phyloP scores from a whole-genome alignment of 75 land plant genomes.

The Pinus tabuliformis region DNA sequence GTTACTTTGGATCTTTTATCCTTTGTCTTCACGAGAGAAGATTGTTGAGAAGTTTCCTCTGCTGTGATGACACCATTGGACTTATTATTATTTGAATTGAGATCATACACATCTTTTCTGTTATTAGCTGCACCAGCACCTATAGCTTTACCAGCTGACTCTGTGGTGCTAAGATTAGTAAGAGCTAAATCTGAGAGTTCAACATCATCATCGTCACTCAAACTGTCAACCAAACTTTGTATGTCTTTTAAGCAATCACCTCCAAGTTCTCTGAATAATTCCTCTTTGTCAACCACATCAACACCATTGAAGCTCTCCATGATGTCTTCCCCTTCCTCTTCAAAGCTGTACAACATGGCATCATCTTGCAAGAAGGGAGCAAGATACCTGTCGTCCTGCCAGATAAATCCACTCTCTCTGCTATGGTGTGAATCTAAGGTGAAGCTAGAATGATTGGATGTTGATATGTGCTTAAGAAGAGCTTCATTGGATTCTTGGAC shows the following conservation, averaged over 20 bases:
- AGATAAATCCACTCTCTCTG: slow-evolving; percentile 22
- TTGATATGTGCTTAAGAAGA: slow-evolving; percentile 49
- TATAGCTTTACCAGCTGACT: not conserved
- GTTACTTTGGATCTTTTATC: slow-evolving; percentile 36
- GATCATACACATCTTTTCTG: not conserved
- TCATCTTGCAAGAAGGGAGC: slow-evolving; percentile 76
- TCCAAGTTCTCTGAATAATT: slow-evolving; percentile 20
- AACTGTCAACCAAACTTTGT: slow-evolving; percentile 17
- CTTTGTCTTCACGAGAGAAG: slow-evolving; percentile 14
- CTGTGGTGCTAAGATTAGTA: not conserved
- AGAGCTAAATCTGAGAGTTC: not conserved
- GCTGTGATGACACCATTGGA: slow-evolving; percentile 5
- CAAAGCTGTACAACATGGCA: slow-evolving; percentile 74
- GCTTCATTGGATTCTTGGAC: slow-evolving; percentile 34
- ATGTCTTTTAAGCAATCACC: slow-evolving; percentile 1
- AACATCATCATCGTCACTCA: slow-evolving; percentile 23
- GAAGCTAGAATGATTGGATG: not conserved
- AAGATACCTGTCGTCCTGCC: slow-evolving; percentile 76
- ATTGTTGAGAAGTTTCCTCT: slow-evolving; percentile 1
- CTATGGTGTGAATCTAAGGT: not conserved
- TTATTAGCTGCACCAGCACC: not conserved
- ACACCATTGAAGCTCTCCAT: slow-evolving; percentile 22
- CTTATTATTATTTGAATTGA: not conserved
- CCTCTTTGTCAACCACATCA: slow-evolving; percentile 33
- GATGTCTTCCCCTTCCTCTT: slow-evolving; percentile 43